These are phyloP conservation scores for Aspergillus sp. DNA, from an alignment of 2,329 filamentous ascomycete genomes.

Conservation along the genomic window DNA sequence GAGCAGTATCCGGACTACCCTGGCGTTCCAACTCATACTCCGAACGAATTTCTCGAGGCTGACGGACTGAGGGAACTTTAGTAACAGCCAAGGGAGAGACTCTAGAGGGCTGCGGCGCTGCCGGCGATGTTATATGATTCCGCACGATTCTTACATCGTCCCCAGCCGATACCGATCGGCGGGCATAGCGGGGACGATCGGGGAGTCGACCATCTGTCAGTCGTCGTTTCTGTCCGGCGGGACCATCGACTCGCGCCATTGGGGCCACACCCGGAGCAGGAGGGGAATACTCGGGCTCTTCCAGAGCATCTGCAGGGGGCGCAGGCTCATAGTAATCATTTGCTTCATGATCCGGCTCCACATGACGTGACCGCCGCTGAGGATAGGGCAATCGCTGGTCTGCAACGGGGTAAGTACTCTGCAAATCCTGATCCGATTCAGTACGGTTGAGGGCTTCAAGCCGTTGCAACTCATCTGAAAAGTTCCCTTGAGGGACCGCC, in stretches of 20 bases:
- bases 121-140: constrained; percentile 69
- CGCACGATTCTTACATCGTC: constrained; percentile 63
- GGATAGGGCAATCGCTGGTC: constrained; percentile 30
- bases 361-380: constrained; percentile 28
- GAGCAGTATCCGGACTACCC: constrained; percentile 44
- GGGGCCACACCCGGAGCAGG: constrained; percentile 40
- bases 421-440: constrained; percentile 38
- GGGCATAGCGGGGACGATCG: constrained; percentile 40
- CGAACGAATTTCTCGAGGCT: constrained; percentile 50
- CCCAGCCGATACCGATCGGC: constrained; percentile 36
- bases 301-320: constrained; percentile 33
- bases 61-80: constrained; percentile 54
- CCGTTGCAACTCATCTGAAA: constrained; percentile 35
- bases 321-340: constrained; percentile 20
- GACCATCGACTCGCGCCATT: constrained; percentile 26
- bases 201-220: constrained; percentile 36
- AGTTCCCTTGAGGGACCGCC: constrained; percentile 32
- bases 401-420: constrained; percentile 39
- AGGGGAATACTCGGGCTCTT: constrained; percentile 49
- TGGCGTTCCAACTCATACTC: constrained; percentile 31
- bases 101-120: constrained; percentile 73
- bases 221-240: constrained; percentile 37
- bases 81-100: constrained; percentile 57
- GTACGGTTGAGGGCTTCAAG: constrained; percentile 36
- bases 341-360: constrained; percentile 17